A percentile compares a stretch with the other conserved stretches of the same genome.
Evolutionary conservation across 495 filamentous ascomycete species (phyloP).

Genomic region (Cudoniella acicularis): DNA sequence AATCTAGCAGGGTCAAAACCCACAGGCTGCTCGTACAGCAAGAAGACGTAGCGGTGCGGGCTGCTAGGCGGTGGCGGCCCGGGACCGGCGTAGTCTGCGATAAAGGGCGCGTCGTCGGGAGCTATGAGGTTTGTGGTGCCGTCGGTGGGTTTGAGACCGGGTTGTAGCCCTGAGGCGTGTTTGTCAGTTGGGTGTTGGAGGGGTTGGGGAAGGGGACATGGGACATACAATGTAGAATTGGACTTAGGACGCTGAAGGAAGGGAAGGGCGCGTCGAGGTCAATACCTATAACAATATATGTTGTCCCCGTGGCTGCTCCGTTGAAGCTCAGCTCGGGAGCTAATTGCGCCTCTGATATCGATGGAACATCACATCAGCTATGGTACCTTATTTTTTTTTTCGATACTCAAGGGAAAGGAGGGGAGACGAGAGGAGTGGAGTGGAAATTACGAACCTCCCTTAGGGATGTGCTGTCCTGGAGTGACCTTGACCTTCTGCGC

Average conservation of each 20-base stretch:
- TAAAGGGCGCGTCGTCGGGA: not conserved
- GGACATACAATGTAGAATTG: constrained; percentile 46
- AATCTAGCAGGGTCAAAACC: constrained; percentile 41
- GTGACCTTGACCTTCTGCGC: not conserved
- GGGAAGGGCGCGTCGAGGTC: constrained; percentile 54
- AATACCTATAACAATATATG: constrained; percentile 44
- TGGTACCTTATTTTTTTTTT: not conserved
- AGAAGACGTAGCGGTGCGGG: constrained; percentile 54
- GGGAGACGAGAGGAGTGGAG: too few species aligned
- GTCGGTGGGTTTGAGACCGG: constrained; percentile 33
- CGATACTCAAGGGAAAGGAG: not conserved
- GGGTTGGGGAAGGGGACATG: constrained; percentile 29
- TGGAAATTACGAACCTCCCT: not conserved
- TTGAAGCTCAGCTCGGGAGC: constrained; percentile 1
- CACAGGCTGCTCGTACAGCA: constrained; percentile 54
- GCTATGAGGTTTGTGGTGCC: constrained; percentile 6
- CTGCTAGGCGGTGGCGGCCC: constrained; percentile 45
- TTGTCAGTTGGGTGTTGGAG: constrained; percentile 22
- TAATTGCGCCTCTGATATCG: constrained; percentile 6
- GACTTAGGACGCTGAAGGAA: constrained; percentile 42
- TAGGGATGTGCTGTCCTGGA: not conserved
- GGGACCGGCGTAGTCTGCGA: constrained; percentile 40
- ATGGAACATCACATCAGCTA: not conserved
- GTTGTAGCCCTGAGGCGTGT: constrained; percentile 40
- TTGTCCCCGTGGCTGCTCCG: not conserved